Conservation (phyloP, 805 yeast genomes). For the Sungouiozyma intestinalis region DNA sequence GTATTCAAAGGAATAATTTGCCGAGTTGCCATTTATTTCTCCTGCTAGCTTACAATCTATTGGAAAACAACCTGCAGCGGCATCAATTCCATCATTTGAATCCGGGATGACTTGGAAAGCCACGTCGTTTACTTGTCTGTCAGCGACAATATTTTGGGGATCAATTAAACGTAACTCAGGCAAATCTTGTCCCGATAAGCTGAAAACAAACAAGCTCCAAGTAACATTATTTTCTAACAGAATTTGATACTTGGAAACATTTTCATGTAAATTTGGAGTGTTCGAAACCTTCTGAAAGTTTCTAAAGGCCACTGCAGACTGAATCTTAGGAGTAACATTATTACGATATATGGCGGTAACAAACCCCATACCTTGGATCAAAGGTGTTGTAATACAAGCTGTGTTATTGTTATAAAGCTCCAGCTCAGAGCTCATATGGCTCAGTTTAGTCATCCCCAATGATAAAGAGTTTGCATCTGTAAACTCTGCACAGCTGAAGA, state of each 20-base stretch:
- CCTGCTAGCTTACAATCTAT: slow-evolving; percentile 38
- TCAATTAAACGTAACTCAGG: slow-evolving; percentile 7
- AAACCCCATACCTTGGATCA: slow-evolving; percentile 78
- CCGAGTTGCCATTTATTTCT: slow-evolving; percentile 29
- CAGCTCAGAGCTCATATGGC: neutral
- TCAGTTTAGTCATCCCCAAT: slow-evolving; percentile 5
- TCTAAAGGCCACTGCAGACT: slow-evolving; percentile 58
- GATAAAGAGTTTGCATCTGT: slow-evolving; percentile 13
- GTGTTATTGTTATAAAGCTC: slow-evolving; percentile 7
- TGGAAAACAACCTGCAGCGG: slow-evolving; percentile 54
- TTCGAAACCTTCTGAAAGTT: neutral
- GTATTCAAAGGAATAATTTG: slow-evolving; percentile 35
- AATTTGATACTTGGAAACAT: slow-evolving; percentile 37
- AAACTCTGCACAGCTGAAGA: slow-evolving; percentile 37
- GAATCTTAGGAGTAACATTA: slow-evolving; percentile 41
- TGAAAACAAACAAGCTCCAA: slow-evolving; percentile 25
- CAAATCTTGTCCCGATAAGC: neutral
- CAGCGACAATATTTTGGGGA: slow-evolving; percentile 14
- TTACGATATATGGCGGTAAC: slow-evolving; percentile 51
- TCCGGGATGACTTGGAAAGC: slow-evolving; percentile 52
- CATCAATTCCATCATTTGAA: slow-evolving; percentile 37
- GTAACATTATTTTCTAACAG: slow-evolving; percentile 43
- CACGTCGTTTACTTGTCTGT: slow-evolving; percentile 31
- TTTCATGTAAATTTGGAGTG: neutral
- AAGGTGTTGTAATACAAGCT: slow-evolving; percentile 39